Percentiles rank a stretch among this genome's conserved stretches.
Evolutionary conservation across 192 early-diverging fungal species (phyloP).

Genomic region (Kickxella alabastrina): DNA sequence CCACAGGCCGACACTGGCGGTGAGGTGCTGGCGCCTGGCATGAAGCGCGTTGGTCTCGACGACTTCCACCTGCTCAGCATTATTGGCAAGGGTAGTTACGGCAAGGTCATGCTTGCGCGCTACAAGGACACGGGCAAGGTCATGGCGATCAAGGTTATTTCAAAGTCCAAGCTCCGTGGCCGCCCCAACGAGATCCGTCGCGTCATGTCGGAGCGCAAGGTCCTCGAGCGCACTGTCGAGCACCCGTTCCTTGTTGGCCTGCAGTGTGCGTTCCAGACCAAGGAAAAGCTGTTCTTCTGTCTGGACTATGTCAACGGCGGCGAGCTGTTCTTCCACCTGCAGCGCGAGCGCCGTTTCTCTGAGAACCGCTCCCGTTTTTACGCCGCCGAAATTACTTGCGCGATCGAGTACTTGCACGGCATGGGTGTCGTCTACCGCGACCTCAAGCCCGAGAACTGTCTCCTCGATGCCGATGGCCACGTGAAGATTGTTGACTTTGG

Average conservation of each 20-base stretch:
- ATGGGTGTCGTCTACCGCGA: slow-evolving; percentile 91
- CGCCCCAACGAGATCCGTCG: slow-evolving; percentile 62
- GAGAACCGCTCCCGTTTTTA: slow-evolving; percentile 64
- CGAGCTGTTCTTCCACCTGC: slow-evolving; percentile 72
- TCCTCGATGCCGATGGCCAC: slow-evolving; percentile 70
- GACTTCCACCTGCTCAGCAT: slow-evolving; percentile 73
- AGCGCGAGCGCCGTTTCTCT: slow-evolving; percentile 60
- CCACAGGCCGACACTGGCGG: background rate
- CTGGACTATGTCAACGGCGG: slow-evolving; percentile 75
- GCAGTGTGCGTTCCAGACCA: slow-evolving; percentile 62
- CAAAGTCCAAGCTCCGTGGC: slow-evolving; percentile 63
- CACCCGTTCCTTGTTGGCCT: slow-evolving; percentile 59
- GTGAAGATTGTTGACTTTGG: slow-evolving; percentile 98
- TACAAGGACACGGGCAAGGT: slow-evolving; percentile 68
- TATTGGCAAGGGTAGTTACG: slow-evolving; percentile 74
- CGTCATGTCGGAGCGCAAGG: slow-evolving; percentile 59
- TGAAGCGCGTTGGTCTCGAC: slow-evolving; percentile 37
- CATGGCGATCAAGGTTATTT: slow-evolving; percentile 71
- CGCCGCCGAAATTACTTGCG: slow-evolving; percentile 53
- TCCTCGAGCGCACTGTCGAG: slow-evolving; percentile 35
- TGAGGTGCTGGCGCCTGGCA: slow-evolving; percentile 2
- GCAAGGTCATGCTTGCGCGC: slow-evolving; percentile 69
- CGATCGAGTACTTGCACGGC: slow-evolving; percentile 73
- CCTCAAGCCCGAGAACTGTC: slow-evolving; percentile 79
- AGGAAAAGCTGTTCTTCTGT: slow-evolving; percentile 66